A percentile compares a stretch with the other conserved stretches of the same genome.
Conservation (phyloP, 139 green algal genomes). For the Nannochloris sp. region DNA sequence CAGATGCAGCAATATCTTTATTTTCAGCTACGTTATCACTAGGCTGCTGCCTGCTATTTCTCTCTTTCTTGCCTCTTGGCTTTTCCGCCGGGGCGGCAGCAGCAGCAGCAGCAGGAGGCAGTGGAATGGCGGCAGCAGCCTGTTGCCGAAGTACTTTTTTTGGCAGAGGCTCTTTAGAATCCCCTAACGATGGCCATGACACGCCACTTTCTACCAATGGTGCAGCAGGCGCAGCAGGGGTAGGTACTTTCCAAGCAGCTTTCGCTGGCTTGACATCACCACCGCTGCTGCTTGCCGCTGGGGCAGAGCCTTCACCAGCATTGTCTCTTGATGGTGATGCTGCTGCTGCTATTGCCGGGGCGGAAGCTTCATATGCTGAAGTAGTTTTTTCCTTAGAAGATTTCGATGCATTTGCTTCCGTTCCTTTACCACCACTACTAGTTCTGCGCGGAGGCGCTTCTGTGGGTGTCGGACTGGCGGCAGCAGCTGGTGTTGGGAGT, state of each 20-base stretch:
- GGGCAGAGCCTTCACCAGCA: neutral
- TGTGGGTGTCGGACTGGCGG: neutral
- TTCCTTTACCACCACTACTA: too few relatives aligned
- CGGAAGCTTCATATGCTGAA: too few relatives aligned
- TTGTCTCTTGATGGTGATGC: neutral
- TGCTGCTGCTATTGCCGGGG: neutral
- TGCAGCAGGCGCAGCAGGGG: neutral
- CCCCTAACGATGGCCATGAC: conserved; percentile 69
- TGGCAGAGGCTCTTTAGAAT: conserved; percentile 61
- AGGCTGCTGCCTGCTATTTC: neutral
- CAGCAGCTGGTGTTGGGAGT: too few relatives aligned
- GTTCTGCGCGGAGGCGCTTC: neutral
- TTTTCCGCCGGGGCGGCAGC: neutral
- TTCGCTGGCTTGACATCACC: conserved; percentile 34
- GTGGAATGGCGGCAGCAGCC: conserved; percentile 2
- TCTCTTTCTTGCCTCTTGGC: neutral
- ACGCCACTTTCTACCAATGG: neutral
- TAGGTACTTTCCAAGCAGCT: conserved; percentile 64
- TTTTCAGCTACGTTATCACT: neutral
- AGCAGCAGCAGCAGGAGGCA: neutral
- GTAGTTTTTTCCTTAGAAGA: too few relatives aligned
- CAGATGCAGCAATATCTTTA: neutral
- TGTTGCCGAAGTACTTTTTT: conserved; percentile 47
- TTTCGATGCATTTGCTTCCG: too few relatives aligned
- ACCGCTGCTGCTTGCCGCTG: neutral